A percentile compares a stretch with the other conserved stretches of the same genome.
Evolutionary conservation across 495 filamentous ascomycete genomes (phyloP).

Genomic region (Xylaria bambusicola): DNA sequence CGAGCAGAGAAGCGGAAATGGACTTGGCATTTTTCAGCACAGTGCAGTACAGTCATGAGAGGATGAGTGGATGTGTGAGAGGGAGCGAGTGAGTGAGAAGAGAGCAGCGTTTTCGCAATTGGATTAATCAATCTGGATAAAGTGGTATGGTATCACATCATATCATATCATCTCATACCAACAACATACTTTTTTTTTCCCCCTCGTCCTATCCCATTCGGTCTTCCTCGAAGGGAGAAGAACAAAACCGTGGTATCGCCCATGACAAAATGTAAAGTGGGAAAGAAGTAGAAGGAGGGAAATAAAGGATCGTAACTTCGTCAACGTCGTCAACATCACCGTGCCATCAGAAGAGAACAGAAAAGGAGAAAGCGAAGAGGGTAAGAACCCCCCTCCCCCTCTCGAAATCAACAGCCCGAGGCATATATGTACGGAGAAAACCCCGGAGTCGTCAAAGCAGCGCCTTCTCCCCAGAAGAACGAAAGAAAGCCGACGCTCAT

Average conservation of each 20-base stretch:
- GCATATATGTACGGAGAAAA: no score
- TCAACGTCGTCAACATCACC: not conserved
- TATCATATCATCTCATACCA: no score
- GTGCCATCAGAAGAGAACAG: not conserved
- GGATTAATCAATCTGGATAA: not conserved
- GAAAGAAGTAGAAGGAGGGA: no score
- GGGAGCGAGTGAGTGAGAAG: no score
- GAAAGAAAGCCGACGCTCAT: not conserved
- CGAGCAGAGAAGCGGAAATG: not conserved
- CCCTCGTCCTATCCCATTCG: not conserved
- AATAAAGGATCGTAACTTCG: constrained; percentile 7
- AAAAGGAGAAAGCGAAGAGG: not conserved
- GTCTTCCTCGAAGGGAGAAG: not conserved
- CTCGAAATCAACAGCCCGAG: no score
- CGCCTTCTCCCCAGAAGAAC: no score
- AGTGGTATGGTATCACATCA: not conserved
- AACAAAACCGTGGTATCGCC: not conserved
- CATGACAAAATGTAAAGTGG: not conserved
- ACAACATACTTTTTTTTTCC: not conserved
- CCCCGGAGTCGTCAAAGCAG: no score
- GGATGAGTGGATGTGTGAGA: no score
- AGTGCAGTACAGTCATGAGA: no score
- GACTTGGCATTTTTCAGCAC: not conserved
- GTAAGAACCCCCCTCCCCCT: not conserved
- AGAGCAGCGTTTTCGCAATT: no score